These are phyloP conservation scores for Neostapfia colusana DNA, from an alignment of 176 grass and related monocot genomes.

Conservation along the genomic window DNA sequence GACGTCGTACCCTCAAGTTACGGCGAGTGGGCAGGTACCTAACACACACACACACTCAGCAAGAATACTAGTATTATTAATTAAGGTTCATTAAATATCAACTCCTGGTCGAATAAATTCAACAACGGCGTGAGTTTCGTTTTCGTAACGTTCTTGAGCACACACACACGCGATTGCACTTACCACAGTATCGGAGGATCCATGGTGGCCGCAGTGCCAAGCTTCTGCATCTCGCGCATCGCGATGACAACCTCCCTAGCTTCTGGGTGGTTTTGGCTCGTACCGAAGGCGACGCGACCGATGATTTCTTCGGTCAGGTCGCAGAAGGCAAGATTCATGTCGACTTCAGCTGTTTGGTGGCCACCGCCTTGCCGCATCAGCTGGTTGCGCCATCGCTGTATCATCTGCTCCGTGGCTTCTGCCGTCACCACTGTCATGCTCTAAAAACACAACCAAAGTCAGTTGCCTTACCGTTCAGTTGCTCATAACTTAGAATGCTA, in stretches of 20 bases:
- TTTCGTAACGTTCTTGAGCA: no score
- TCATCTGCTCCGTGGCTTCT: slow-evolving; percentile 25
- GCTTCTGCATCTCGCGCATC: slow-evolving; percentile 35
- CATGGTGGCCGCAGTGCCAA: slow-evolving; percentile 11
- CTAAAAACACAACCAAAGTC: not conserved
- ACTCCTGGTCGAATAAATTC: not conserved
- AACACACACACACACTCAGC: no score
- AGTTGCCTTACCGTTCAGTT: not conserved
- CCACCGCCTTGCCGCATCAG: not conserved
- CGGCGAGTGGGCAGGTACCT: slow-evolving; percentile 46
- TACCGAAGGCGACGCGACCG: slow-evolving; percentile 40
- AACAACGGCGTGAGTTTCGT: not conserved
- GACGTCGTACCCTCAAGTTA: slow-evolving; percentile 3
- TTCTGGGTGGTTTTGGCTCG: slow-evolving; percentile 11
- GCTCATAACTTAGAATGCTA: not conserved
- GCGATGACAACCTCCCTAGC: slow-evolving; percentile 20
- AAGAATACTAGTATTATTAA: not conserved
- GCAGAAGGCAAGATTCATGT: slow-evolving; percentile 39
- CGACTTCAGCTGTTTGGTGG: slow-evolving; percentile 29
- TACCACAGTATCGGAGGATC: slow-evolving; percentile 36
- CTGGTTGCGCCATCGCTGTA: slow-evolving; percentile 2
- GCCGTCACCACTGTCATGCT: slow-evolving; percentile 34
- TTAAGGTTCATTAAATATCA: not conserved
- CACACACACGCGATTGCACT: not conserved
- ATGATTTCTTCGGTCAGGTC: slow-evolving; percentile 49